Evolutionary conservation across 139 green algal genomes (phyloP).

Genomic region (Picochlorum costavermella): DNA sequence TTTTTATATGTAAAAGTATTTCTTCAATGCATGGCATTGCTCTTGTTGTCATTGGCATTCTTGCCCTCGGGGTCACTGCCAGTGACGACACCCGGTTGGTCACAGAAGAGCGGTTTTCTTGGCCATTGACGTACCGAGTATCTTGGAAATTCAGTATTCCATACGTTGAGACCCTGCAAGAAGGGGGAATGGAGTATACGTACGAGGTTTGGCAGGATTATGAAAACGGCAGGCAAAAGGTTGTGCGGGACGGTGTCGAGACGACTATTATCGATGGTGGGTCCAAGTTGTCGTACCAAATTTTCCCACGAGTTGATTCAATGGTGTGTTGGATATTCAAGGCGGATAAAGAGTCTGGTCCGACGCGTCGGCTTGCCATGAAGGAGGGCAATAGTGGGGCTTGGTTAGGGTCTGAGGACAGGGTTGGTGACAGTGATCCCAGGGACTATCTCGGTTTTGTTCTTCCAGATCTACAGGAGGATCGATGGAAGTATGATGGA

Average conservation of each 20-base stretch:
- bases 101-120: slow-evolving; percentile 7
- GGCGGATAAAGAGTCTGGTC: slow-evolving; percentile 14
- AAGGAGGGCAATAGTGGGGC: neutral
- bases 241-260: slow-evolving; percentile 36
- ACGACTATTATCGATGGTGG: slow-evolving; percentile 17
- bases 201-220: slow-evolving; percentile 35
- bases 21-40: no score
- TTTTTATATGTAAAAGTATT: no score
- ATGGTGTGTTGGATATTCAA: slow-evolving; percentile 17
- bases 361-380: slow-evolving; percentile 14
- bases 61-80: no score
- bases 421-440: slow-evolving; percentile 7
- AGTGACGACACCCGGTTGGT: no score
- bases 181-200: slow-evolving; percentile 10
- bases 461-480: slow-evolving; percentile 31
- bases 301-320: slow-evolving; percentile 21
- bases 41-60: no score
- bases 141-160: slow-evolving; percentile 26
- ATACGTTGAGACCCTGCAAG: slow-evolving; percentile 21
- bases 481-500: slow-evolving; percentile 33
- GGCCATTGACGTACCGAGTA: slow-evolving; percentile 20
- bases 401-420: neutral
- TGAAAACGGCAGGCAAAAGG: slow-evolving; percentile 22
- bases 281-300: slow-evolving; percentile 16
- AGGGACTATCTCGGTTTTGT: slow-evolving; percentile 28